Percentiles rank a stretch among this genome's conserved stretches.
Conservation (phyloP, 2,329 filamentous ascomycete genomes). For the Zasmidium cellare region DNA sequence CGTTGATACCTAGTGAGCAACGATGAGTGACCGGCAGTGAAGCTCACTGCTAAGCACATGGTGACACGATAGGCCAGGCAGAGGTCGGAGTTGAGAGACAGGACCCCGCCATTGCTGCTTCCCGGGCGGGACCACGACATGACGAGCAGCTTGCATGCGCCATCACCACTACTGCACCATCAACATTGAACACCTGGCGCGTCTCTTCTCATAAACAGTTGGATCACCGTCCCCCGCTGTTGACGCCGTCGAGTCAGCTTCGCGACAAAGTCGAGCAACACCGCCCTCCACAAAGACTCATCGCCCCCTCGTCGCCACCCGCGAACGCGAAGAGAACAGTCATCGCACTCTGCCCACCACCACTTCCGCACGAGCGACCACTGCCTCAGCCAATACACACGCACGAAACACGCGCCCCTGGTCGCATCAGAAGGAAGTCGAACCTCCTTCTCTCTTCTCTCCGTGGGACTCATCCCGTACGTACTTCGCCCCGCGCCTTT, state of each 20-base stretch:
- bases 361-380: constrained; percentile 12
- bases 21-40: not conserved
- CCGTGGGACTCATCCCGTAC: constrained; percentile 37
- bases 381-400: not conserved
- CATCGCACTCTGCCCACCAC: not conserved
- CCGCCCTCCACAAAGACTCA: not conserved
- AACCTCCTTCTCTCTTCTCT: constrained; percentile 1
- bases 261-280: not conserved
- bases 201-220: too few relatives aligned
- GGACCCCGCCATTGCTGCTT: not conserved
- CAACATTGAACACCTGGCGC: not conserved
- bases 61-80: not conserved
- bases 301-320: not conserved
- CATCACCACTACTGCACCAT: not conserved
- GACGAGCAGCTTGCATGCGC: not conserved
- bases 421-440: constrained; percentile 1
- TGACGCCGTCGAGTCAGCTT: too few relatives aligned
- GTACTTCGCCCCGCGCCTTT: constrained; percentile 66
- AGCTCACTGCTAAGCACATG: not conserved
- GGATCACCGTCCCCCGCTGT: too few relatives aligned
- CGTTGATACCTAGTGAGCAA: not conserved
- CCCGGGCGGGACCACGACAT: too few relatives aligned
- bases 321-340: not conserved
- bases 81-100: not conserved
- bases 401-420: not conserved